Percentiles rank a stretch among this genome's conserved stretches.
Conservation (phyloP, 495 filamentous ascomycete species). For the Penicillium silybi region DNA sequence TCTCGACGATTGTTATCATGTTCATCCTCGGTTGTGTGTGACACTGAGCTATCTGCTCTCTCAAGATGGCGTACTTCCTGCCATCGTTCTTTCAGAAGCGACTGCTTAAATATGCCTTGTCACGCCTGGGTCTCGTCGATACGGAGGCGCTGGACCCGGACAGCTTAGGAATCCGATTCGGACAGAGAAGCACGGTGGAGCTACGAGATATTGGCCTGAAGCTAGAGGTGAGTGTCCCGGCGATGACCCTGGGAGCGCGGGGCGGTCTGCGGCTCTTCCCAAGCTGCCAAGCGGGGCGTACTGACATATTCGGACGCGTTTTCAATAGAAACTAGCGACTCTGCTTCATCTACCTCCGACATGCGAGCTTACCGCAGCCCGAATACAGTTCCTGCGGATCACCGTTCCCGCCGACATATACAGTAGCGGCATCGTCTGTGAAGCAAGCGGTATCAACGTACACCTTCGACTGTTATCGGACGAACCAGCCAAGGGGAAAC, state of each 20-base stretch:
- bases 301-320: conserved; percentile 11
- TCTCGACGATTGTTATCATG: conserved; percentile 18
- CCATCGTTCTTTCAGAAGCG: conserved; percentile 79
- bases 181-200: conserved; percentile 72
- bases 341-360: conserved; percentile 67
- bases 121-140: conserved; percentile 76
- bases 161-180: conserved; percentile 72
- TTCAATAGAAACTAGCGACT: conserved; percentile 64
- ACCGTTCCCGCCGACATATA: conserved; percentile 81
- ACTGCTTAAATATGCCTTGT: conserved; percentile 74
- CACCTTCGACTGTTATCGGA: conserved; percentile 46
- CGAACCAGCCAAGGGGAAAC: conserved; percentile 14
- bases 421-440: conserved; percentile 69
- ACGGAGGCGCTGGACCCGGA: conserved; percentile 74
- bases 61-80: conserved; percentile 55
- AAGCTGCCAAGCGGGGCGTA: neutral
- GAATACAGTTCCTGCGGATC: conserved; percentile 64
- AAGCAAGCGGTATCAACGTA: conserved; percentile 73
- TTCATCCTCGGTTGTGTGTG: conserved; percentile 27
- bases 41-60: conserved; percentile 32
- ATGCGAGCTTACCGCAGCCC: conserved; percentile 65
- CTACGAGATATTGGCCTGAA: conserved; percentile 76
- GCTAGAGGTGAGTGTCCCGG: conserved; percentile 53
- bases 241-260: conserved; percentile 1
- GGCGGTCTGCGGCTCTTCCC: neutral